Evolutionary conservation across 208 protist species (phyloP), one percentile per base, ranked within the genome.

Genomic region (Trypanosoma cruzi): DNA sequence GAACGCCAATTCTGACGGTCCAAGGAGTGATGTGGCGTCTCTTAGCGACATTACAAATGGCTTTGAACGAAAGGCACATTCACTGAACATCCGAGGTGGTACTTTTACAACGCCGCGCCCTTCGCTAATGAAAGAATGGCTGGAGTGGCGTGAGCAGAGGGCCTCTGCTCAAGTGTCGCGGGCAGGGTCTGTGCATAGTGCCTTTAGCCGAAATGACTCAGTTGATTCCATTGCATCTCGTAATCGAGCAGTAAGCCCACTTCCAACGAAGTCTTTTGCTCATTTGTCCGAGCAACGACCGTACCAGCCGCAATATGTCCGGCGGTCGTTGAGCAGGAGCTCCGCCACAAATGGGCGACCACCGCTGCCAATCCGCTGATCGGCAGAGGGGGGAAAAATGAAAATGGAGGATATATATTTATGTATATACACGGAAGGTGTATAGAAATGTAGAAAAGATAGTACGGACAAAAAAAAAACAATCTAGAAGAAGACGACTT

Each of bases 41-140:
- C 52, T 54, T 52, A 53, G 20, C n/a, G 26, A 29, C 14, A 26
- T 36, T 14, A 18, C 46, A 4, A 28, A 73, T 64, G 74, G 73
- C 7, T 81, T 82, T 60, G 85, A 81, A 64, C 57, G 22, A 14
- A 68, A 80, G 20, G 57, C 71, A 5, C 77, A 88, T 71, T 77
- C 64, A n/a, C 24, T 85, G 28, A 63, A 81, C 56, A 40, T 69
- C 6, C 76, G 84, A 18, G 53, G 84, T 0, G 73, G 85, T 0
- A 24, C 67, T 20, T 73, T 59, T 60, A 59, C 79, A 6, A 54
- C 57, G 6, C 73, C 65, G 42, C 72, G 63, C 37, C 77, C 77
- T 0, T 87, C 88, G 34, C 73, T 93, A 11, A 75, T 88, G 63
- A 82, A 93, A 34, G 88, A 93, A 60, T 93, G 88, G 88, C 55